Evolutionary conservation across 768 basidiomycete species (phyloP), one percentile per base, ranked within the genome.

Genomic region (Boletales sp.): DNA sequence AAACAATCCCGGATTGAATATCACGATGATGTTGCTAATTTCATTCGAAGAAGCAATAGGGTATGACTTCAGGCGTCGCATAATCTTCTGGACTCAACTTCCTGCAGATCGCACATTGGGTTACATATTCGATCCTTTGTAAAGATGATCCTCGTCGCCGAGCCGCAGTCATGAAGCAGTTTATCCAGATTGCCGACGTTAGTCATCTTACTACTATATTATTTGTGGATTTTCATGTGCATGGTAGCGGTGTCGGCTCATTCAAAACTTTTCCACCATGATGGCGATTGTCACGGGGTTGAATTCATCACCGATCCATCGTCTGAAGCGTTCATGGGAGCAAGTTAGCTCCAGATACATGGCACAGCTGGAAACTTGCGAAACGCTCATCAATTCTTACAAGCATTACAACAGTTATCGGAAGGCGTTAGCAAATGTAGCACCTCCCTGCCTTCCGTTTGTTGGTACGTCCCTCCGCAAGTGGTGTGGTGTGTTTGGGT

Each of bases 181-280:
- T 86, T 65, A 81, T 88, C 50, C 70, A 70, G 42, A 62, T 84
- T 37, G 85, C 86, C 8, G 82, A 85, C 49, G 84, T 84, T 40
- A 64, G 79, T 63, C 3, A 13, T 17, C 39, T 14, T 8, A 32
- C 7, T n/a, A 19, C n/a, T 13, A 14, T 7, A 6, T n/a, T 13
- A 17, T 36, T 14, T 38, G 21, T 10, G 8, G 19, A 47, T 55
- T 12, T 49, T 55, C 18, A 60, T 6, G 19, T 41, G 18, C 29
- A 15, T 46, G 32, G 46, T 58, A 86, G 84, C 78, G 79, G 14
- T 83, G 84, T 59, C 77, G 78, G n/a, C 43, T 62, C 4, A 65
- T 86, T 43, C 80, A 83, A 62, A 87, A 87, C 64, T 86, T 80
- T 55, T 83, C 84, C 21, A 80, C 80, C 8, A 79, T 87, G 74